Evolutionary conservation across 495 filamentous ascomycete species (phyloP).

Genomic region (Penicillium malachiteum): DNA sequence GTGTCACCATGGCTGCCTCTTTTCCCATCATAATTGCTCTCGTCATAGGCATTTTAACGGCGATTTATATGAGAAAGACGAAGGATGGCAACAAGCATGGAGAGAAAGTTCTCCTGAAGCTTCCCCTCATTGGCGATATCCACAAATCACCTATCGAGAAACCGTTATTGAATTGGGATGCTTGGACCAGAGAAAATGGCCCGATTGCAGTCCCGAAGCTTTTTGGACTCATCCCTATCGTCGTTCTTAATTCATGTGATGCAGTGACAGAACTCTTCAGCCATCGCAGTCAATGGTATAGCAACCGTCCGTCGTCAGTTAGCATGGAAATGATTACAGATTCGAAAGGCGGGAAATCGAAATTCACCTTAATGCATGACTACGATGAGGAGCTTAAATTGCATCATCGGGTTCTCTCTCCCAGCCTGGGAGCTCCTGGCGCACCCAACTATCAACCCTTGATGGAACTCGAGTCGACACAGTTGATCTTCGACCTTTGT

Average conservation of each 20-base stretch:
- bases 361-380: conserved; percentile 33
- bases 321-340: conserved; percentile 36
- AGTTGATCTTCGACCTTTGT: conserved; percentile 25
- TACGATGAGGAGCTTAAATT: conserved; percentile 31
- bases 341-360: conserved; percentile 20
- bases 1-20: too few relatives aligned
- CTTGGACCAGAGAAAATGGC: conserved; percentile 26
- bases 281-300: conserved; percentile 35
- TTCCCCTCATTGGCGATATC: conserved; percentile 31
- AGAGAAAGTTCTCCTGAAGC: conserved; percentile 16
- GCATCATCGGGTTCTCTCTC: conserved; percentile 29
- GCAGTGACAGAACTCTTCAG: conserved; percentile 35
- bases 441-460: conserved; percentile 24
- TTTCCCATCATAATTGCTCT: too few relatives aligned
- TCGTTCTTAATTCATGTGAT: conserved; percentile 27
- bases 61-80: too few relatives aligned
- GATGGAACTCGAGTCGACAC: conserved; percentile 31
- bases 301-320: conserved; percentile 30
- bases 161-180: conserved; percentile 27
- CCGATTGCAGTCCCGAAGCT: conserved; percentile 25
- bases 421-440: conserved; percentile 21
- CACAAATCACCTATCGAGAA: conserved; percentile 27
- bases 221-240: conserved; percentile 31
- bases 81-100: background rate
- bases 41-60: too few relatives aligned